Evolutionary conservation across 768 basidiomycete genomes (phyloP).

Genomic region (Rhizopogon sp.): DNA sequence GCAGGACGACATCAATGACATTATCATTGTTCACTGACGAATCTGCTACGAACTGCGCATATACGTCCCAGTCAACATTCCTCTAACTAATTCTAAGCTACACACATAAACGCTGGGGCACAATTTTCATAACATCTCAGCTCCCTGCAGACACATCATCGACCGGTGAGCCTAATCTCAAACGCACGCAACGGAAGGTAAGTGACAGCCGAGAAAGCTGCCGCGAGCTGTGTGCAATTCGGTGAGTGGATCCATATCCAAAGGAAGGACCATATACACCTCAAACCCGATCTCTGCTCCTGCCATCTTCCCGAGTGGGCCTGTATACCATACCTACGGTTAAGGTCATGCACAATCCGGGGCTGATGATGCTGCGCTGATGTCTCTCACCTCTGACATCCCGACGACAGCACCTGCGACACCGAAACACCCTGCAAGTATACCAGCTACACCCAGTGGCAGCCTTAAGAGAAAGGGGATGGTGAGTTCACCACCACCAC

Average conservation of each 20-base stretch:
- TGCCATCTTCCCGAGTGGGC: slow-evolving; percentile 39
- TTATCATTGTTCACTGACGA: no score
- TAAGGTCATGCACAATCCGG: not conserved
- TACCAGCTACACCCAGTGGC: slow-evolving; percentile 43
- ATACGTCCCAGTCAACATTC: no score
- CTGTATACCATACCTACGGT: slow-evolving; percentile 40
- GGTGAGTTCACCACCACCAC: not conserved
- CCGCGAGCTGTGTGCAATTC: slow-evolving; percentile 31
- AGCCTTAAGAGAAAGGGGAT: slow-evolving; percentile 23
- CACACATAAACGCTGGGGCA: no score
- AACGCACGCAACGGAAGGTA: slow-evolving; percentile 45
- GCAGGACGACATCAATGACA: no score
- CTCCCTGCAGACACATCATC: slow-evolving; percentile 13
- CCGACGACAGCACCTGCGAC: slow-evolving; percentile 45
- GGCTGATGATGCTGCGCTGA: not conserved
- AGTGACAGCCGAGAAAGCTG: slow-evolving; percentile 39
- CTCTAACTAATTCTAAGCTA: no score
- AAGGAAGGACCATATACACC: slow-evolving; percentile 21
- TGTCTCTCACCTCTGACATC: slow-evolving; percentile 39
- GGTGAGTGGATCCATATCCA: not conserved
- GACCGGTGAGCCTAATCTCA: slow-evolving; percentile 40
- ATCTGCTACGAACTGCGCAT: no score
- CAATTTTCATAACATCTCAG: not conserved
- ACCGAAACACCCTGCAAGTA: slow-evolving; percentile 42
- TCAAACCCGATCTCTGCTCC: slow-evolving; percentile 55